Base-by-base conservation (phyloP, 805 yeast species). In the Yamadazyma phyllophila region DNA sequence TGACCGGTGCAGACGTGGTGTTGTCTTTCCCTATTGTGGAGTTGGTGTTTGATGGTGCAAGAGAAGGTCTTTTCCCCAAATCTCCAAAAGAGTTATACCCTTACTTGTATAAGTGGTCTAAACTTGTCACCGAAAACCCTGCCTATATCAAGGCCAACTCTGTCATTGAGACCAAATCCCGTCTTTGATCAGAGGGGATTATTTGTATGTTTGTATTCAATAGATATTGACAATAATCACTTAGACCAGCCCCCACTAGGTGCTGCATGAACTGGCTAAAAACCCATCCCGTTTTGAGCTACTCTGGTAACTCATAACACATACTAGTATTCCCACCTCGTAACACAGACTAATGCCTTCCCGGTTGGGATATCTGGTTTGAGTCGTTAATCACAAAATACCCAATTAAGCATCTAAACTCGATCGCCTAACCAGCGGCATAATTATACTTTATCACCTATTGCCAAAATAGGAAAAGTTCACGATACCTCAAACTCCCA, bases 1-100 rank as follows among this genome's bases (percentile, higher is more conserved):
- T 80, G n/a, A 68, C 80, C 13, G 83, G 65, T 3, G 85, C 83
- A 7, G 85, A 80, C 51, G 73, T 85, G 44, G 71, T 81, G 43
- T 60, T 81, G 51, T 59, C 68, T 0, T 81, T 74, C 62, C 82
- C 83, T 0, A 33, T 67, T 29, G 54, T 46, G 24, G 65, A 62
- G 16, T 47, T 50, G 38, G 34, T 60, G 1, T 61, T 62, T 39
- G 54, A 56, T 40, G 57, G 62, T 46, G 55, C 53, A 16, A 61
- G 65, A 12, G 58, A 54, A 15, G 55, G 52, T 10, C 51, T 61
- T 12, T 40, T 48, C 16, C 44, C 33, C 1, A 17, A 14, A 6
- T 39, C 39, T 38, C 51, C 52, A 8, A n/a, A 36, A 9, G 39
- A 39, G 12, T 26, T 20, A 9, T 65, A 42, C 32, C 67, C 69